Base-by-base conservation (phyloP, 441 rosid species). In the Gossypium schwendimanii region DNA sequence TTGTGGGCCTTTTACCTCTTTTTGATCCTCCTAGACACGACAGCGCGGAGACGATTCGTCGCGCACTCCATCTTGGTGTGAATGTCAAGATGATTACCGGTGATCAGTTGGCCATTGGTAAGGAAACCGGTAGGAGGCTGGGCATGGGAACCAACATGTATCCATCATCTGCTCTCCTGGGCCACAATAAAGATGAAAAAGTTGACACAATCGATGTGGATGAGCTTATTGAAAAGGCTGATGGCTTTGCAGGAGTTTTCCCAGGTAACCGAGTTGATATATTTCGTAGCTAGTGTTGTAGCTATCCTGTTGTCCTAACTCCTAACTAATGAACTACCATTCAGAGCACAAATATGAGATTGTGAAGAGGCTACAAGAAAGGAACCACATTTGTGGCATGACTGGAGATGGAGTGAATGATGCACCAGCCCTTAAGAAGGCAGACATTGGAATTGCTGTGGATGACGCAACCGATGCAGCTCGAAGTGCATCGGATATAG, bases 101-200 rank as follows among this genome's bases (percentile, higher is more conserved):
- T 62, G 93, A 88, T 73, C 93, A 89, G 71, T 83, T 89, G 0
- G 93, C 93, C 10, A 87, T 89, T 49, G 93, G 88, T 65, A 89
- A 87, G 72, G 91, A 89, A 81, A 89, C 93, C 14, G 91, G 91
- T 44, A 86, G 93, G 63, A 83, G 93, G 77, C 88, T 89, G 10
- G 93, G 93, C 63, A 88, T 88, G 93, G 93, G 93, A 14, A 88
- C 89, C 6, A 88, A 88, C 74, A 88, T 88, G 93, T 85, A 88
- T 76, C 91, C 93, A 26, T 89, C 93, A 53, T 87, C 91, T 17
- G 84, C 89, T 45, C 84, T 89, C 64, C 87, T 89, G 50, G 93
- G 93, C 33, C 76, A 87, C 47, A 73, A 81, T 14, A 87, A 83
- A 44, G 89, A 83, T 63, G 89, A 76, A 11, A 12, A 76, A 1